Percentiles rank a stretch among this genome's conserved stretches.
Conservation (phyloP, 306 rosid species). For the Elaeagnus macrophylla region DNA sequence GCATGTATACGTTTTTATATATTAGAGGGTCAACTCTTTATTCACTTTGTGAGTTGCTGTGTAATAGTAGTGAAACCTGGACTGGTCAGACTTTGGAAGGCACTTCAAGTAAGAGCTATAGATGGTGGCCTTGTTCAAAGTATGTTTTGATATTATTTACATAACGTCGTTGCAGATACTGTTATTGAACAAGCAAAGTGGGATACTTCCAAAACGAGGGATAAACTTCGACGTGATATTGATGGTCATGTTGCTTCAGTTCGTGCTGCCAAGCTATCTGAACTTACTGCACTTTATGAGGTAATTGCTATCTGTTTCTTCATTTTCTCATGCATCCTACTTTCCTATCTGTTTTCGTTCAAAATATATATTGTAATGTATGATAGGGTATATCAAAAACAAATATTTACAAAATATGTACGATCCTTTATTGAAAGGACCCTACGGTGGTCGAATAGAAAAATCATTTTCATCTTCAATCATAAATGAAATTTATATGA, state of each 20-base stretch:
- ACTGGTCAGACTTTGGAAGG: slow-evolving; percentile 6
- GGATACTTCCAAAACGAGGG: slow-evolving; percentile 78
- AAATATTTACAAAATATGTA: too few species aligned
- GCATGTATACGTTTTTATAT: slow-evolving; percentile 1
- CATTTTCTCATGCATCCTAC: slow-evolving; percentile 11
- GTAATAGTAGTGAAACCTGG: slow-evolving; percentile 3
- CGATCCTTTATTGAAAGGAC: too few species aligned
- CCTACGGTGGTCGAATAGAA: too few species aligned
- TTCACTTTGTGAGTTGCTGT: background rate
- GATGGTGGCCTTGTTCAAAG: slow-evolving; percentile 12
- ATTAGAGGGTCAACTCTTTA: slow-evolving; percentile 1
- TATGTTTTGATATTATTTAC: slow-evolving; percentile 20
- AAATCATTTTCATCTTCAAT: too few species aligned
- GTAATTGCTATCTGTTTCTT: slow-evolving; percentile 25
- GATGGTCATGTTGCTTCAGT: slow-evolving; percentile 64
- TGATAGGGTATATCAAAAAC: background rate
- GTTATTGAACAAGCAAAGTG: slow-evolving; percentile 63
- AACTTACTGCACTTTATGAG: slow-evolving; percentile 60
- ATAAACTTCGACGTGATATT: slow-evolving; percentile 81
- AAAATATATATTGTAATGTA: slow-evolving; percentile 2
- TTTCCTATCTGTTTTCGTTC: slow-evolving; percentile 11
- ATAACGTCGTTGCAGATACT: slow-evolving; percentile 59
- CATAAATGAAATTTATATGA: too few species aligned
- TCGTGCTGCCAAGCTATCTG: slow-evolving; percentile 68
- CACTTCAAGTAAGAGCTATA: slow-evolving; percentile 5